Percentiles rank a stretch among this genome's conserved stretches.
Conservation (phyloP, 2,329 filamentous ascomycete genomes). For the Teratosphaeriaceae sp. region DNA sequence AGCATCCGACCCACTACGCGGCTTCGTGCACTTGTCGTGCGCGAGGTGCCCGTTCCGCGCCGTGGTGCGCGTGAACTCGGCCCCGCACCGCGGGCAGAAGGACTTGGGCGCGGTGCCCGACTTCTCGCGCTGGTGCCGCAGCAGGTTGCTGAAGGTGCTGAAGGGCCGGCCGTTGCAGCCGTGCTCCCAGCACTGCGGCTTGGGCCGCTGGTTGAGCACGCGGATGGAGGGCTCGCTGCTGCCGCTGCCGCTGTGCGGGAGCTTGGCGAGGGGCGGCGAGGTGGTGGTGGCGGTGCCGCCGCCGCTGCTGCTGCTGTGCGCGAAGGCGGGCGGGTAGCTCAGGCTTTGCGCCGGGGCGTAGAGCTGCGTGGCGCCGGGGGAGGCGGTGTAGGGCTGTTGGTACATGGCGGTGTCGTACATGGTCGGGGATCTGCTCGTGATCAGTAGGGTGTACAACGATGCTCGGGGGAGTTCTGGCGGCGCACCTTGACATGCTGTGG, state of each 20-base stretch:
- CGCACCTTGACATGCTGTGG: slow-evolving; percentile 20
- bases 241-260: slow-evolving; percentile 17
- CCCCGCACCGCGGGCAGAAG: slow-evolving; percentile 82
- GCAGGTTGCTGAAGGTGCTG: slow-evolving; percentile 90
- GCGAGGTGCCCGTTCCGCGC: slow-evolving; percentile 80
- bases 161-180: slow-evolving; percentile 95
- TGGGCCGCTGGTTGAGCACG: slow-evolving; percentile 49
- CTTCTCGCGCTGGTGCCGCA: slow-evolving; percentile 90
- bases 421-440: slow-evolving; percentile 22
- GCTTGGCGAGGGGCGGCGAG: too few species aligned
- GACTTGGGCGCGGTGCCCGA: slow-evolving; percentile 86
- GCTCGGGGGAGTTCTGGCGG: too few species aligned
- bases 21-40: slow-evolving; percentile 85
- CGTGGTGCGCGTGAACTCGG: slow-evolving; percentile 83
- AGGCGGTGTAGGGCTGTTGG: slow-evolving; percentile 20
- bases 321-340: slow-evolving; percentile 21
- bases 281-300: too few species aligned
- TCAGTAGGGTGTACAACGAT: slow-evolving; percentile 6
- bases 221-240: slow-evolving; percentile 25
- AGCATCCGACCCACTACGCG: slow-evolving; percentile 45
- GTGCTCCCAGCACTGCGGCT: slow-evolving; percentile 95
- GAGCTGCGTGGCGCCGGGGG: slow-evolving; percentile 19
- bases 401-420: slow-evolving; percentile 25
- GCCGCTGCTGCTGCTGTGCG: slow-evolving; percentile 18
- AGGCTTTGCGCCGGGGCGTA: slow-evolving; percentile 16